These are phyloP conservation scores for Boletus vermiculosoides DNA, from an alignment of 768 basidiomycete genomes.

Conservation along the genomic window DNA sequence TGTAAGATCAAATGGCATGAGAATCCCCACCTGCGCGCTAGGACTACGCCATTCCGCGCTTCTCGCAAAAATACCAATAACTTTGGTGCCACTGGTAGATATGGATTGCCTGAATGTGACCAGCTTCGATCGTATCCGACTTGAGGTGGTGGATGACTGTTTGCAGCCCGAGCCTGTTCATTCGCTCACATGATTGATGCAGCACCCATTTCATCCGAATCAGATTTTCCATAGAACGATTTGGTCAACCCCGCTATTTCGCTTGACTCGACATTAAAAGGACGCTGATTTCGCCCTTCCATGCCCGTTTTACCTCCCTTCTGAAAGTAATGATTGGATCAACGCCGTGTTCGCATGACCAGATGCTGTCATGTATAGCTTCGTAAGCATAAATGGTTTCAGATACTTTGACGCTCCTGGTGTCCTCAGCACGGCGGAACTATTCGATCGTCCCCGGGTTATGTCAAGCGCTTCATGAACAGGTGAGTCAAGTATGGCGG, in stretches of 20 bases:
- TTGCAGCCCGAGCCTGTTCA: not conserved
- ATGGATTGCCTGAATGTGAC: not conserved
- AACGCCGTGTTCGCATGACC: too few species aligned
- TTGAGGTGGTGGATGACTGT: not conserved
- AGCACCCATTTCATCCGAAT: not conserved
- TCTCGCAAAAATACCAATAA: too few species aligned
- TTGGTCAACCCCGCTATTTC: not conserved
- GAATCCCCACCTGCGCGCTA: too few species aligned
- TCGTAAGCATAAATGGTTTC: too few species aligned
- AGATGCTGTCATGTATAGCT: too few species aligned
- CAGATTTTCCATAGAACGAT: not conserved
- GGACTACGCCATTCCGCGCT: too few species aligned
- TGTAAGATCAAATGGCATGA: too few species aligned
- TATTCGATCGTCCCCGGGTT: too few species aligned
- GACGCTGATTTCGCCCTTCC: not conserved
- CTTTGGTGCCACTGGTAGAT: not conserved
- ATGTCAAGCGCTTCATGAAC: too few species aligned
- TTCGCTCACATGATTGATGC: not conserved
- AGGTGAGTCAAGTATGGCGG: too few species aligned
- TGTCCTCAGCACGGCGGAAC: too few species aligned
- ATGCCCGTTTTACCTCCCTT: not conserved
- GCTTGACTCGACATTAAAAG: not conserved
- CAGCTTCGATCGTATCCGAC: not conserved
- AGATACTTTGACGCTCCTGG: too few species aligned
- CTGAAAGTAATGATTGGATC: not conserved